Evolutionary conservation across 169 alveolate species (phyloP).

Genomic region (Toxoplasma gondii): DNA sequence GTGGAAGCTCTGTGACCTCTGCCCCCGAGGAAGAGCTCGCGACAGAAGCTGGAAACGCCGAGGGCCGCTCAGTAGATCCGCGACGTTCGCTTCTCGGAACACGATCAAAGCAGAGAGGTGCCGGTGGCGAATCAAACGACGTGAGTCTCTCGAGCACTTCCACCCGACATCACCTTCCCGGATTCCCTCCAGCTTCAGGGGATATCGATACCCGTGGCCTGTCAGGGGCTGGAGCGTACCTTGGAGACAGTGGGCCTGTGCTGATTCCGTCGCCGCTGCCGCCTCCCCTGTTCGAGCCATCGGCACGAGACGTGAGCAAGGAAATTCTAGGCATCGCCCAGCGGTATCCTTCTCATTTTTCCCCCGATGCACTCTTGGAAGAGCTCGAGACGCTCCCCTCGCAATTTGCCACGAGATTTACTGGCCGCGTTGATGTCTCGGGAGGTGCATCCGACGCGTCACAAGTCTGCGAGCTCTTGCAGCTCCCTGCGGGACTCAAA

Average conservation of each 20-base stretch:
- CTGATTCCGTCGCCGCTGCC: neutral
- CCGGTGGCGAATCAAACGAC: too few species aligned
- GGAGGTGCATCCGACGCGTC: constrained; percentile 56
- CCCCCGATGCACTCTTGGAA: neutral
- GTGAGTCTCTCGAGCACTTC: neutral
- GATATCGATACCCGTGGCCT: too few species aligned
- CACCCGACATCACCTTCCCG: neutral
- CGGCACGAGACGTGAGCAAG: neutral
- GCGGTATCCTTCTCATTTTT: neutral
- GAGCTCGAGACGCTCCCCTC: neutral
- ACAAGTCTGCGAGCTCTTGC: constrained; percentile 48
- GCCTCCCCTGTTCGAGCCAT: neutral
- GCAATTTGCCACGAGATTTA: constrained; percentile 46
- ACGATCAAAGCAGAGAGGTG: too few species aligned
- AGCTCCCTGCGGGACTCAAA: constrained; percentile 41
- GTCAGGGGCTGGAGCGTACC: neutral
- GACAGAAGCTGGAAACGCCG: too few species aligned
- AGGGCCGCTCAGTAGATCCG: too few species aligned
- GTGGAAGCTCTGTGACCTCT: too few species aligned
- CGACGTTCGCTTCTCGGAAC: too few species aligned
- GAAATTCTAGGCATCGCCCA: neutral
- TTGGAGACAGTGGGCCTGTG: neutral
- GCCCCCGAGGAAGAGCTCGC: too few species aligned
- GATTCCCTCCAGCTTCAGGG: neutral
- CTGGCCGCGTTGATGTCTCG: constrained; percentile 23